Evolutionary conservation across 371 early-diverging fungal genomes (phyloP), one percentile per base, ranked within the genome.

Genomic region (Nematocida displodere): DNA sequence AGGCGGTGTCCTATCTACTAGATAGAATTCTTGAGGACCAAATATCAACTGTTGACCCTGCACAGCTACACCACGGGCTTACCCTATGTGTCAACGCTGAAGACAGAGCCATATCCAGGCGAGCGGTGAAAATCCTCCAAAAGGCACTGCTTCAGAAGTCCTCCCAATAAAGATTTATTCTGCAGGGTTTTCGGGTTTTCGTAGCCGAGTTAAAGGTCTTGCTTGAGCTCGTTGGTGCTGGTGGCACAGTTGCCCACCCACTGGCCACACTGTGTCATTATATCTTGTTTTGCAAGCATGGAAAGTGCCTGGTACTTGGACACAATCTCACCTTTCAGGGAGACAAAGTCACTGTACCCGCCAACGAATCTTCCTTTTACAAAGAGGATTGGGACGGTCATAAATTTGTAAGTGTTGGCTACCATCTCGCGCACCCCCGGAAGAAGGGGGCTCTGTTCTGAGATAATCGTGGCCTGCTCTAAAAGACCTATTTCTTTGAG

Each of bases 361-460:
- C 75, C 75, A 22, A 71, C 22, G 34, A 71, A 71, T 46, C 75
- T 11, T 34, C 75, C 75, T 22, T 71, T 59, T 5, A 71, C 31
- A 49, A 71, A 71, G 15, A 71, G 13, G 24, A 61, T 26, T 33
- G 75, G 75, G 17, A 71, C 46, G 28, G 75, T 71, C 5, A n/a
- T 44, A 31, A 59, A 56, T 8, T 28, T n/a, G 33, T 34, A 56
- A 17, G 42, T 39, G 7, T 5, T 56, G 7, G 13, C 5, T 34
- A 39, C 58, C 11, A 42, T 11, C 7, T 11, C 36, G 15, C 58
- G 11, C 11, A 56, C 22, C 28, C 28, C 7, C 13, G 11, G 13
- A 11, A 39, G 8, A 11, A 56, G 7, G 20, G 58, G 28, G 37
- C 37, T 17, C 15, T n/a, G 7, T 11, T 56, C 58, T 7, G 8